Evolutionary conservation across 2,329 filamentous ascomycete species (phyloP).

Genomic region (Monilinia laxa): DNA sequence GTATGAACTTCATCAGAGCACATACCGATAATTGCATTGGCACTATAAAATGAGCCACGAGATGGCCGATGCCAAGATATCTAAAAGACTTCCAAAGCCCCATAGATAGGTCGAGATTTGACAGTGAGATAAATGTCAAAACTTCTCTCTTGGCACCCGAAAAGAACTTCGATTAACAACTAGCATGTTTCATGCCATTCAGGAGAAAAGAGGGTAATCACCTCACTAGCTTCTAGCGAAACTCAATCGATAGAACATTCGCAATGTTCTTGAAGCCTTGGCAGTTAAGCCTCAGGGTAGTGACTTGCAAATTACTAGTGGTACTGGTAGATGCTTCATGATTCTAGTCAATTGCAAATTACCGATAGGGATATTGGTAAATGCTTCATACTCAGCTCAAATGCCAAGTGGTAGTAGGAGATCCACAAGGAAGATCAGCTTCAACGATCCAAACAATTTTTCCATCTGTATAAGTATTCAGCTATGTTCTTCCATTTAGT

Average conservation of each 20-base stretch:
- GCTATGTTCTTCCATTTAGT: neutral
- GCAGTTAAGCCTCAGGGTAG: too few species aligned
- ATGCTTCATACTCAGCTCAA: neutral
- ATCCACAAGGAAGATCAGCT: neutral
- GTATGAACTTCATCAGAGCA: neutral
- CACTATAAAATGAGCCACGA: neutral
- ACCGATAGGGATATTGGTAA: neutral
- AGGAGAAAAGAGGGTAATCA: too few species aligned
- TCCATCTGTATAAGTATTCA: conserved; percentile 10
- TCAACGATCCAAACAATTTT: neutral
- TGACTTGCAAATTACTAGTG: too few species aligned
- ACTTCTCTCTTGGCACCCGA: neutral
- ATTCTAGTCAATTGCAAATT: neutral
- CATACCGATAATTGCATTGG: neutral
- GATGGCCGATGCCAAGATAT: neutral
- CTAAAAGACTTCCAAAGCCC: neutral
- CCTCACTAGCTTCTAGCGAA: too few species aligned
- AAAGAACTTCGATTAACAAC: too few species aligned
- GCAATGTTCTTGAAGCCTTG: too few species aligned
- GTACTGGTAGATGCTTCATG: neutral
- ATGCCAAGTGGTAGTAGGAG: conserved; percentile 7
- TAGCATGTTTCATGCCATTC: too few species aligned
- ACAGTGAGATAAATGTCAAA: neutral
- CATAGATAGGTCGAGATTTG: neutral
- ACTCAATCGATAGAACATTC: too few species aligned